A percentile compares a stretch with the other conserved stretches of the same genome.
Evolutionary conservation across 2,329 filamentous ascomycete genomes (phyloP).

Genomic region (Epichloe bromicola): DNA sequence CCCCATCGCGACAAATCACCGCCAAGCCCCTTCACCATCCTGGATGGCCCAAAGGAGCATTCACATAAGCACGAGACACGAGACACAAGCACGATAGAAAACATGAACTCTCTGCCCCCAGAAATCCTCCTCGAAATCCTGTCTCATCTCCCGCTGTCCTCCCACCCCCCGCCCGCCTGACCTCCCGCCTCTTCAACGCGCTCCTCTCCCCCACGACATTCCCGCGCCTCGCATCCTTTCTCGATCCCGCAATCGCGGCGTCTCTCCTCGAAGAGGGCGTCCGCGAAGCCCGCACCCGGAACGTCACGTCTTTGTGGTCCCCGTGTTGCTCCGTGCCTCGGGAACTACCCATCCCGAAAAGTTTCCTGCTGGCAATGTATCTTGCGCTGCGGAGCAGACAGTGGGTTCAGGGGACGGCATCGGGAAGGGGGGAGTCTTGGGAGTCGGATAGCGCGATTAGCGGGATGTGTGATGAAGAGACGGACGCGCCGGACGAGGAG

Average conservation of each 20-base stretch:
- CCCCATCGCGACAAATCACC: not conserved
- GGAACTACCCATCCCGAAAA: conserved; percentile 16
- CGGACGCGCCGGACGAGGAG: not conserved
- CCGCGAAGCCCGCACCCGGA: conserved; percentile 12
- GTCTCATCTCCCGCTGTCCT: conserved; percentile 12
- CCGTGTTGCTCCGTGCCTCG: conserved; percentile 21
- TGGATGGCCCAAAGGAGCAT: too few relatives aligned
- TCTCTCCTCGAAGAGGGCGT: conserved; percentile 12
- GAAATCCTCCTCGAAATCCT: conserved; percentile 20
- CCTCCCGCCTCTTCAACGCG: conserved; percentile 20
- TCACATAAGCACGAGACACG: too few relatives aligned
- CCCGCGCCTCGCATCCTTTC: conserved; percentile 16
- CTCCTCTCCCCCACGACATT: conserved; percentile 17
- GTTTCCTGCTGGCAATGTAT: conserved; percentile 20
- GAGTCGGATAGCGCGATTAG: conserved; percentile 6
- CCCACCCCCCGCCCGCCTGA: conserved; percentile 17
- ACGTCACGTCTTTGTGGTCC: conserved; percentile 19
- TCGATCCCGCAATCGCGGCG: conserved; percentile 15
- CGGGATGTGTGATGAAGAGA: conserved; percentile 4
- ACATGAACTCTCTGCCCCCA: conserved; percentile 21
- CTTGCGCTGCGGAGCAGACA: conserved; percentile 15
- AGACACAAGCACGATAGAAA: not conserved
- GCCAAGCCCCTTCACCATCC: too few relatives aligned
- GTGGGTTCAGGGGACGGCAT: conserved; percentile 6
- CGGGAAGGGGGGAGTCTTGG: not conserved